Evolutionary conservation across 208 protist genomes (phyloP), one percentile per base, ranked within the genome.

Genomic region (Acanthamoeba divionensis): DNA sequence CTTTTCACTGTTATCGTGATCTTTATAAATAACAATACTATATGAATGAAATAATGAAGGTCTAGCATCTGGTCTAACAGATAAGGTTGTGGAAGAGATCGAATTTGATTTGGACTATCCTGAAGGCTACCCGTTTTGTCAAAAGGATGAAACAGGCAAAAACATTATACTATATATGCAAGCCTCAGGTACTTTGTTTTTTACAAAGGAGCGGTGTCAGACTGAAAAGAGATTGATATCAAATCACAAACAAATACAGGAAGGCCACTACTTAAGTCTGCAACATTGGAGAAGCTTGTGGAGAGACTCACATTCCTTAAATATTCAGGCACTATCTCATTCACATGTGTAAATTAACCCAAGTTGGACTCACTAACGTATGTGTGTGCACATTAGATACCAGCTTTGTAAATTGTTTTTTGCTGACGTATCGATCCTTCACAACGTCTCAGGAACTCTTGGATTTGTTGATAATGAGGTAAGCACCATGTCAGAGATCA

Each of bases 221-320:
- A n/a, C n/a, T n/a, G n/a, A n/a, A n/a, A n/a, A n/a, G n/a, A n/a
- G n/a, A n/a, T n/a, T n/a, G n/a, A n/a, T n/a, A n/a, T n/a, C n/a
- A n/a, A n/a, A n/a, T n/a, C n/a, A n/a, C n/a, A n/a, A n/a, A n/a
- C n/a, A n/a, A n/a, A n/a, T n/a, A 45, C 38, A 4, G 66, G 8
- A 29, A 10, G 7, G 5, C n/a, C 24, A 2, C 41, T 75, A 41
- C 15, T 87, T 57, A 87, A 87, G 38, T 13, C 1, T 21, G 85
- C 62, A 13, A 90, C 85, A 1, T 1, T 82, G 2, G 73, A 90
- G 52, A 90, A 90, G 63, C 31, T 90, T 10, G 85, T 90, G 13
- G 85, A 90, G 26, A 2, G 73, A 26, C 38, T 90, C 36, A 90
- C 85, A 2, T 29, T 65, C n/a, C 63, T 36, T 8, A 1, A 4